Conservation (phyloP, 176 grass and related monocot genomes). For the Secale cereale region DNA sequence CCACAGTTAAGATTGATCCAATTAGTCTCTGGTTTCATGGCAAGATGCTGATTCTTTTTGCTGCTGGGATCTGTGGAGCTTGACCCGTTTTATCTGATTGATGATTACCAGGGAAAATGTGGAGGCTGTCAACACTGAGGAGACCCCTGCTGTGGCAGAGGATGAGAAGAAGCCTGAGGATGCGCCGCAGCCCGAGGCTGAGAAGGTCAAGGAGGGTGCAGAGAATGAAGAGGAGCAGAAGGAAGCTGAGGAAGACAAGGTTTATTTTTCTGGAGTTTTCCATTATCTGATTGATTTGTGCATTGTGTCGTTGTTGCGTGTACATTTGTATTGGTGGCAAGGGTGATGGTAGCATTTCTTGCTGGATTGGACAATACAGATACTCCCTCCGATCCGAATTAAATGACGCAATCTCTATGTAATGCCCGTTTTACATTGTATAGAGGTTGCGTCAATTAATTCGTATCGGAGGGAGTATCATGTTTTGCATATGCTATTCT, state of each 20-base stretch:
- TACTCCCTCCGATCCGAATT: too few species aligned
- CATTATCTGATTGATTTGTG: background rate
- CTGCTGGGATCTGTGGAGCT: background rate
- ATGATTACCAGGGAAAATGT: conserved; percentile 6
- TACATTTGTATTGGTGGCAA: background rate
- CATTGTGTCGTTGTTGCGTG: background rate
- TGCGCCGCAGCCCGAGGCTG: background rate
- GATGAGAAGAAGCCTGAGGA: conserved; percentile 61
- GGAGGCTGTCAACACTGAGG: conserved; percentile 20
- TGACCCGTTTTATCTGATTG: accelerated
- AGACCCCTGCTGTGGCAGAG: conserved; percentile 15
- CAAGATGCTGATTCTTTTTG: background rate
- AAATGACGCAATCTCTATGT: too few species aligned
- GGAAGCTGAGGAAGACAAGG: conserved; percentile 77
- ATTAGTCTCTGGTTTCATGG: background rate
- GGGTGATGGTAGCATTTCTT: background rate
- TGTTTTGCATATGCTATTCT: background rate
- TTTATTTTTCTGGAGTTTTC: conserved; percentile 7
- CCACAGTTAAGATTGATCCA: conserved; percentile 44
- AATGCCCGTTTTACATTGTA: too few species aligned
- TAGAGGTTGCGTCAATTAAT: too few species aligned
- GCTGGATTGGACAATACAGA: background rate
- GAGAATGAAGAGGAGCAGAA: conserved; percentile 42
- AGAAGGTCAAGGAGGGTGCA: conserved; percentile 43
- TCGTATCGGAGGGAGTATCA: background rate